A percentile compares a stretch with the other conserved stretches of the same genome.
Evolutionary conservation across 371 early-diverging fungal genomes (phyloP).

Genomic region (Mucor velutinosus): DNA sequence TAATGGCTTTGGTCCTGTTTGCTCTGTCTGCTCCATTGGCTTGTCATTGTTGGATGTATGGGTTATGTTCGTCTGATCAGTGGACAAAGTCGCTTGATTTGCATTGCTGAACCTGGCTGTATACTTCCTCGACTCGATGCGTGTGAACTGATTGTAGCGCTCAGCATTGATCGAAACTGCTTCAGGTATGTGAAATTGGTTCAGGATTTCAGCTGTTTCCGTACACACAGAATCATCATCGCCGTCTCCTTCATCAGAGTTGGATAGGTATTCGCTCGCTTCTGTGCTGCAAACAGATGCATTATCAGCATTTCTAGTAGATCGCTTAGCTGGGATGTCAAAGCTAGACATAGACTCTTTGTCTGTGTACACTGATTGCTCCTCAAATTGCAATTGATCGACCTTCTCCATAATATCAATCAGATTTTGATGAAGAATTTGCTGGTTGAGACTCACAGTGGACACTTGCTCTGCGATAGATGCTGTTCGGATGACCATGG

Average conservation of each 20-base stretch:
- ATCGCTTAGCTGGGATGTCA: background rate
- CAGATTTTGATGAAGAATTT: background rate
- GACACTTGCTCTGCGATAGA: background rate
- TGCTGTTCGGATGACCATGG: background rate
- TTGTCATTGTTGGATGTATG: too few species aligned
- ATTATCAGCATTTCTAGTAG: background rate
- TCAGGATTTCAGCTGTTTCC: background rate
- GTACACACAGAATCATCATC: background rate
- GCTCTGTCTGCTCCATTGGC: too few species aligned
- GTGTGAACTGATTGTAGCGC: too few species aligned
- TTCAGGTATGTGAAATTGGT: background rate
- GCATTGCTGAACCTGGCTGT: too few species aligned
- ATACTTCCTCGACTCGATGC: too few species aligned
- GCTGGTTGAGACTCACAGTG: background rate
- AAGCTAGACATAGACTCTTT: background rate
- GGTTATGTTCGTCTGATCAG: too few species aligned
- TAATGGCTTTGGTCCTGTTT: too few species aligned
- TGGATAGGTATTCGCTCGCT: background rate
- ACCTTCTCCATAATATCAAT: background rate
- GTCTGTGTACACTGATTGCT: background rate
- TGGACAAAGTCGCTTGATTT: too few species aligned
- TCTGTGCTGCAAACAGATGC: background rate
- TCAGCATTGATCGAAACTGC: background rate
- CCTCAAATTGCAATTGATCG: background rate
- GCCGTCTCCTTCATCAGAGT: background rate